These are phyloP conservation scores for Brassica rapa DNA, from an alignment of 345 rosid species.

Conservation along the genomic window DNA sequence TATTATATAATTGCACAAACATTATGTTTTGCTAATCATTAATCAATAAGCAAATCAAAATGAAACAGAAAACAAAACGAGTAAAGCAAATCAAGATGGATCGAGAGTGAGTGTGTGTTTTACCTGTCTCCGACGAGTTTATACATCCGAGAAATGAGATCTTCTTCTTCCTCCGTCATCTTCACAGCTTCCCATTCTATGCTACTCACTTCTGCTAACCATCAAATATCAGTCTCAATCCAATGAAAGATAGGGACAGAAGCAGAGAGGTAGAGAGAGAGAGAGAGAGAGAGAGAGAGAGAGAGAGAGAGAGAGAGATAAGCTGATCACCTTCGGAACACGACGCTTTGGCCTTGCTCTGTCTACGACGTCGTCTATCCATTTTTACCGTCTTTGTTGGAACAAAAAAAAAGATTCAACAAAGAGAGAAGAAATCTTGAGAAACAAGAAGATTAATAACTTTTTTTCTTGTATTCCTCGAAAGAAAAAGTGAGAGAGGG, in stretches of 20 bases:
- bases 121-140: slow-evolving; percentile 89
- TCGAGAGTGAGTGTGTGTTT: neutral
- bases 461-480: neutral
- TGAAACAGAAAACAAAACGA: neutral
- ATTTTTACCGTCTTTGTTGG: slow-evolving; percentile 34
- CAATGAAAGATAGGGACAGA: neutral
- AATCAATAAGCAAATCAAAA: too few relatives aligned
- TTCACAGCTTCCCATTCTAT: slow-evolving; percentile 85
- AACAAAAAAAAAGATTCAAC: neutral
- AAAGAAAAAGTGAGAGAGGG: slow-evolving; percentile 31
- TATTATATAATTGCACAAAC: too few relatives aligned
- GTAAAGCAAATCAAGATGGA: neutral
- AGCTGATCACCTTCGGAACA: slow-evolving; percentile 64
- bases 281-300: neutral
- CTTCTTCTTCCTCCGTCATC: slow-evolving; percentile 93
- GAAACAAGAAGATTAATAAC: neutral
- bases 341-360: slow-evolving; percentile 48
- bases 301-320: neutral
- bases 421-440: too few relatives aligned
- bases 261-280: neutral
- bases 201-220: slow-evolving; percentile 79
- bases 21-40: too few relatives aligned
- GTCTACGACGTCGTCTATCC: slow-evolving; percentile 76
- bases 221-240: slow-evolving; percentile 2
- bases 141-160: slow-evolving; percentile 84